Conservation (phyloP, 2,329 filamentous ascomycete genomes). For the Lasiodiplodia gonubiensis region DNA sequence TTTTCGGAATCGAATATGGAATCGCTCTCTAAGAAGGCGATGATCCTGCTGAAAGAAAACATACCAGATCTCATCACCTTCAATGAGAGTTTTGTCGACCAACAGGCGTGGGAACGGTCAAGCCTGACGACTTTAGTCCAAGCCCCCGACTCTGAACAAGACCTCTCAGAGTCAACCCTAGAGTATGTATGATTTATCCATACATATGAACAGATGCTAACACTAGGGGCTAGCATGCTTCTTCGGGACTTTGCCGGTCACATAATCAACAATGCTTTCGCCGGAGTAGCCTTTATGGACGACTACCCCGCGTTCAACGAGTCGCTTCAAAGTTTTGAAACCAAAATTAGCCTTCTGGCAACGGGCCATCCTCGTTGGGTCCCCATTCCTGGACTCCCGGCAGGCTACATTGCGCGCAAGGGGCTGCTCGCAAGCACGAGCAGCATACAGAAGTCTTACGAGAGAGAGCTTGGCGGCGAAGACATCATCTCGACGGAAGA, state of each 20-base stretch:
- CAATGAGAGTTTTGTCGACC: conserved; percentile 64
- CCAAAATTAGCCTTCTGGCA: conserved; percentile 59
- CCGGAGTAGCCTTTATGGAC: conserved; percentile 58
- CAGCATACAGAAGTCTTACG: conserved; percentile 40
- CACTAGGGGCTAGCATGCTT: conserved; percentile 44
- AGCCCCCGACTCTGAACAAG: conserved; percentile 44
- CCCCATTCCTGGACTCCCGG: conserved; percentile 58
- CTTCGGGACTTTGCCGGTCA: conserved; percentile 64
- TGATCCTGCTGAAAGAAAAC: conserved; percentile 49
- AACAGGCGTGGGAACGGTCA: conserved; percentile 66
- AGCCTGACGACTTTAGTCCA: conserved; percentile 51
- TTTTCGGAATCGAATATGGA: conserved; percentile 55
- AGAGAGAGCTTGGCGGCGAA: conserved; percentile 39
- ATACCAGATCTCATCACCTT: conserved; percentile 65
- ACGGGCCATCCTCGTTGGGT: conserved; percentile 62
- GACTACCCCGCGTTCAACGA: conserved; percentile 60
- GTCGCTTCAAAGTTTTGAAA: conserved; percentile 63
- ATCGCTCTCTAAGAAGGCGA: conserved; percentile 47
- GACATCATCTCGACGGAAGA: conserved; percentile 38
- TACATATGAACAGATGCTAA: conserved; percentile 41
- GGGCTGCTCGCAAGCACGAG: conserved; percentile 36
- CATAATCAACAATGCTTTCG: conserved; percentile 55
- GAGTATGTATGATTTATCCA: conserved; percentile 36
- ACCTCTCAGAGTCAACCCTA: conserved; percentile 59
- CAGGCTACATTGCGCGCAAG: conserved; percentile 51